Evolutionary conservation across 768 basidiomycete species (phyloP).

Genomic region (Psilocybe subaeruginosa): DNA sequence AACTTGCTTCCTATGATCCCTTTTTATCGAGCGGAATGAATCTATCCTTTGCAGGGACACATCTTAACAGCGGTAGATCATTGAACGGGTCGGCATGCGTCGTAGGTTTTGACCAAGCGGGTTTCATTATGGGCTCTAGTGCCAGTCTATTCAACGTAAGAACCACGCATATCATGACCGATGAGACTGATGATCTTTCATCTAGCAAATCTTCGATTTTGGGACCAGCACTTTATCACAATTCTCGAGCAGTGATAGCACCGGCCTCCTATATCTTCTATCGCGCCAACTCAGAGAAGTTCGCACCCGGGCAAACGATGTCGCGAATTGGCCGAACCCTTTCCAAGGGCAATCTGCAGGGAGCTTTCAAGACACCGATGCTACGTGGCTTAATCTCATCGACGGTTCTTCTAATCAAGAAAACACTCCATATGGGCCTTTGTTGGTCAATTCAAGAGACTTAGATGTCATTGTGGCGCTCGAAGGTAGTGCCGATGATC

Average conservation of each 20-base stretch:
- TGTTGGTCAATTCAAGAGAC: conserved; percentile 68
- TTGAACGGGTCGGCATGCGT: conserved; percentile 63
- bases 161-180: not conserved
- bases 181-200: not conserved
- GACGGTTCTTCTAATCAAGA: conserved; percentile 75
- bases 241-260: conserved; percentile 37
- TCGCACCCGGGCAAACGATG: conserved; percentile 56
- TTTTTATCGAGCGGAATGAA: conserved; percentile 71
- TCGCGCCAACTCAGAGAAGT: conserved; percentile 48
- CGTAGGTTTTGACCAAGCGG: conserved; percentile 73
- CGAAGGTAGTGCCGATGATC: conserved; percentile 65
- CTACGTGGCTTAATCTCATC: conserved; percentile 61
- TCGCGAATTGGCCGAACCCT: conserved; percentile 73
- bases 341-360: conserved; percentile 50
- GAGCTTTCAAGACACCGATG: conserved; percentile 57
- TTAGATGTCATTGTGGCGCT: conserved; percentile 80
- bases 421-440: conserved; percentile 70
- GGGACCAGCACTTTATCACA: conserved; percentile 42
- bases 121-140: conserved; percentile 77
- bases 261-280: conserved; percentile 51
- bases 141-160: conserved; percentile 67
- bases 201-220: conserved; percentile 54
- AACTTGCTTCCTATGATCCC: conserved; percentile 78
- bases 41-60: conserved; percentile 65
- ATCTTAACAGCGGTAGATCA: conserved; percentile 58